Evolutionary conservation across 495 filamentous ascomycete species (phyloP).

Genomic region (Extremus antarcticus): DNA sequence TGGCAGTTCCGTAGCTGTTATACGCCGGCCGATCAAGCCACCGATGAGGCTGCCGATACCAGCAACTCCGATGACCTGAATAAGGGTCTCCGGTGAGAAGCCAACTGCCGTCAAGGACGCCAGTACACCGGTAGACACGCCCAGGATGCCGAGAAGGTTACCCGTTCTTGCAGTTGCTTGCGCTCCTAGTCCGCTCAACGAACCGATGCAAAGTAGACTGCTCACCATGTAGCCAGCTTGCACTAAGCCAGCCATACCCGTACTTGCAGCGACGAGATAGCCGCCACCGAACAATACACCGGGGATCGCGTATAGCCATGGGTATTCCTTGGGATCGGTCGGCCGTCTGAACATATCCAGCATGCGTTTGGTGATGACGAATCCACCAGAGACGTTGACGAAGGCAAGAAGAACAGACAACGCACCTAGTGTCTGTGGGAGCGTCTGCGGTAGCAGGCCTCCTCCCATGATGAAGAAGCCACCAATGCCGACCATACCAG

Average conservation of each 20-base stretch:
- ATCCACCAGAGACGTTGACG: slow-evolving; percentile 72
- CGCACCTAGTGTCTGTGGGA: slow-evolving; percentile 69
- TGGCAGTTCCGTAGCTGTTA: slow-evolving; percentile 68
- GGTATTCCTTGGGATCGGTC: slow-evolving; percentile 72
- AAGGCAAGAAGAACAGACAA: slow-evolving; percentile 68
- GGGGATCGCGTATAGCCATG: slow-evolving; percentile 70
- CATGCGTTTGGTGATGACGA: slow-evolving; percentile 80
- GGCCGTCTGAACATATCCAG: slow-evolving; percentile 80
- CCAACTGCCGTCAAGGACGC: slow-evolving; percentile 69
- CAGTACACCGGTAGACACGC: slow-evolving; percentile 64
- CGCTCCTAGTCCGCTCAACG: slow-evolving; percentile 60
- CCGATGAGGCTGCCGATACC: slow-evolving; percentile 50
- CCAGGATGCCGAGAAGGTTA: slow-evolving; percentile 70
- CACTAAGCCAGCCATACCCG: slow-evolving; percentile 67
- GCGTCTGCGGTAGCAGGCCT: slow-evolving; percentile 46
- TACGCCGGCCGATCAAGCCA: slow-evolving; percentile 62
- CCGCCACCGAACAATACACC: slow-evolving; percentile 64
- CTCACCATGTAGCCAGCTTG: slow-evolving; percentile 74
- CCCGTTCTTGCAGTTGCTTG: slow-evolving; percentile 68
- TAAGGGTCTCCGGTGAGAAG: slow-evolving; percentile 58
- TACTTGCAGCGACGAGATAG: slow-evolving; percentile 61
- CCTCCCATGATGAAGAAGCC: slow-evolving; percentile 62
- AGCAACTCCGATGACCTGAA: slow-evolving; percentile 63
- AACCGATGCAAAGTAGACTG: slow-evolving; percentile 62
- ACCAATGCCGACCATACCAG: slow-evolving; percentile 74